A percentile compares a stretch with the other conserved stretches of the same genome.
Evolutionary conservation across 2,329 filamentous ascomycete species (phyloP).

Genomic region (Fusarium haematococcum): DNA sequence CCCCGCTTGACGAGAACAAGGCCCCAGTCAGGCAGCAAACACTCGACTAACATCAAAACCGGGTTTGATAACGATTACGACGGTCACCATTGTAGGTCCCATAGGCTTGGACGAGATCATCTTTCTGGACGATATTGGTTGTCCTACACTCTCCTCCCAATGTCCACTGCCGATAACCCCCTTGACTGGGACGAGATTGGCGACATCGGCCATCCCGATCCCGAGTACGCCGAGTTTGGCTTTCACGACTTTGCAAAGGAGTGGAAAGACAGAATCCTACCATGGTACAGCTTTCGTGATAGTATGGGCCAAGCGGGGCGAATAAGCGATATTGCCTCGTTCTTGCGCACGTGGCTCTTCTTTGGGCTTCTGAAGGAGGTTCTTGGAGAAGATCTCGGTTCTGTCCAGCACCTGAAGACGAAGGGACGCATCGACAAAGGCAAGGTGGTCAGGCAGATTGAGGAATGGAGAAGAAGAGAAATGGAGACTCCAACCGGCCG

Average conservation of each 20-base stretch:
- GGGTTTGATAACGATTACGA: too few relatives aligned
- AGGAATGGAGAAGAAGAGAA: neutral
- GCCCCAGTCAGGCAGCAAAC: too few relatives aligned
- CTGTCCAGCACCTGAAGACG: neutral
- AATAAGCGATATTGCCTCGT: neutral
- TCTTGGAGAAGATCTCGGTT: conserved; percentile 1
- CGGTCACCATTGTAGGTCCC: too few relatives aligned
- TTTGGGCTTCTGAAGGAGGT: conserved; percentile 3
- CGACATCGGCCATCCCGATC: conserved; percentile 2
- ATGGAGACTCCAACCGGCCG: neutral
- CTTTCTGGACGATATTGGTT: too few relatives aligned
- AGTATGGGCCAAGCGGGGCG: neutral
- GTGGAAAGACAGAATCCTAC: neutral
- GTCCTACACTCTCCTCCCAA: neutral
- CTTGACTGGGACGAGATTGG: conserved; percentile 4
- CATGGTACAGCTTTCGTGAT: neutral
- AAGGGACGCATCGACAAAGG: neutral
- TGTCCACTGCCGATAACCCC: neutral
- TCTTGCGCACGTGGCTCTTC: conserved; percentile 1
- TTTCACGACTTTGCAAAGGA: neutral
- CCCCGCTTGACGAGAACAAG: too few relatives aligned
- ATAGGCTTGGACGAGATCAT: too few relatives aligned
- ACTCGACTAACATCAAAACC: too few relatives aligned
- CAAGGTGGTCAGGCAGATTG: neutral
- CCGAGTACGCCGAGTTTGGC: neutral